These are phyloP conservation scores for Prunus mongolica DNA, from an alignment of 306 rosid genomes.

Conservation along the genomic window DNA sequence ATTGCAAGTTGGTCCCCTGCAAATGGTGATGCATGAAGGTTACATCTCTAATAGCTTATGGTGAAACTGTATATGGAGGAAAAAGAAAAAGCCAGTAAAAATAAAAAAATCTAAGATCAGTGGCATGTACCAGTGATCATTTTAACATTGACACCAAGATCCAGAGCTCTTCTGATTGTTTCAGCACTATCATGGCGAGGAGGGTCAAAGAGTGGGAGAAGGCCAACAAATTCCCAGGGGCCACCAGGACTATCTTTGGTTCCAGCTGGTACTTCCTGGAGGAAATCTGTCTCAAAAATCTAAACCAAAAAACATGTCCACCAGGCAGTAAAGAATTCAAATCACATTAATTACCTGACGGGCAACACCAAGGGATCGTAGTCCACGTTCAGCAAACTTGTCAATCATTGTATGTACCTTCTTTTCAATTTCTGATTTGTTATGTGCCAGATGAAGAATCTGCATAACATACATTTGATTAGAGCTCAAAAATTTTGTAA, in stretches of 20 bases:
- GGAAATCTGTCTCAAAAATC: slow-evolving; percentile 4
- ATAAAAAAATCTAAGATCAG: background rate
- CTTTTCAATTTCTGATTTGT: slow-evolving; percentile 48
- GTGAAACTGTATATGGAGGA: background rate
- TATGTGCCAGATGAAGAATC: slow-evolving; percentile 64
- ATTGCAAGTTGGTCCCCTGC: slow-evolving; percentile 79
- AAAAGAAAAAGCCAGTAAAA: background rate
- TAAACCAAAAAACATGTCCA: background rate
- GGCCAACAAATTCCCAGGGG: slow-evolving; percentile 77
- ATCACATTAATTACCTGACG: slow-evolving; percentile 36
- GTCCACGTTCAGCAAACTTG: slow-evolving; percentile 75
- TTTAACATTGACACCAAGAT: slow-evolving; percentile 73
- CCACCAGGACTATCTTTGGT: slow-evolving; percentile 66
- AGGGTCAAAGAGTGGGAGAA: slow-evolving; percentile 78
- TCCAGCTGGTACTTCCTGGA: slow-evolving; percentile 60
- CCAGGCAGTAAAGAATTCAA: background rate
- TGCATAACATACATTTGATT: slow-evolving; percentile 5
- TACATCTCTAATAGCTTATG: background rate
- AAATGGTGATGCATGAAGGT: background rate
- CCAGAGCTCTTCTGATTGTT: slow-evolving; percentile 77
- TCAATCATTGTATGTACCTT: slow-evolving; percentile 58
- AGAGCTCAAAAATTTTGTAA: background rate
- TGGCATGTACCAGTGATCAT: slow-evolving; percentile 64
- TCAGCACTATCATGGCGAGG: slow-evolving; percentile 80
- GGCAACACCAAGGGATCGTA: slow-evolving; percentile 64